phyloP scores from a whole-genome alignment of 2,329 filamentous ascomycete species.

The Rutstroemia sydowiana region DNA sequence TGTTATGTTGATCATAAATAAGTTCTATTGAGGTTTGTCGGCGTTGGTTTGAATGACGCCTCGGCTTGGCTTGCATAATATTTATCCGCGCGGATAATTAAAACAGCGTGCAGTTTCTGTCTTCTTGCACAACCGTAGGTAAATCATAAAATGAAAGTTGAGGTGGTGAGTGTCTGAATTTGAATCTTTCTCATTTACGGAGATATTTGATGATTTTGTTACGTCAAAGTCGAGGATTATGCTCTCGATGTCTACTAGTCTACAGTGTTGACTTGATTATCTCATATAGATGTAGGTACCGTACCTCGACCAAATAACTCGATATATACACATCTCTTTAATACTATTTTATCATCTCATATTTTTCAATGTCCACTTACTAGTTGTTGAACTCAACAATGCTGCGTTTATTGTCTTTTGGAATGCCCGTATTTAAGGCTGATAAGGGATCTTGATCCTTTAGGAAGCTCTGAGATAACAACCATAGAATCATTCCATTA shows the following conservation, averaged over 20 bases:
- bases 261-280: too few relatives aligned
- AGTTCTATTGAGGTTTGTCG: background rate
- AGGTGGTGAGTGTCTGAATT: background rate
- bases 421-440: background rate
- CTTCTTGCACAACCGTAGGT: background rate
- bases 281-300: too few relatives aligned
- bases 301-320: too few relatives aligned
- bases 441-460: conserved; percentile 1
- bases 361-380: too few relatives aligned
- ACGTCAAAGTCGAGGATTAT: too few relatives aligned
- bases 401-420: background rate
- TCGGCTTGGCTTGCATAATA: background rate
- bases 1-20: background rate
- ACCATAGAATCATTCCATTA: too few relatives aligned
- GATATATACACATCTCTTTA: too few relatives aligned
- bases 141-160: conserved; percentile 5
- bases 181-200: too few relatives aligned
- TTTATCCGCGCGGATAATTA: conserved; percentile 14
- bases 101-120: background rate
- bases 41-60: background rate
- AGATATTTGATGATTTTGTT: too few relatives aligned
- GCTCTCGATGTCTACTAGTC: too few relatives aligned
- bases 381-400: too few relatives aligned
- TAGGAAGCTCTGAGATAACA: background rate
- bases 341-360: too few relatives aligned